These are phyloP conservation scores for Paraglomus brasilianum DNA, from an alignment of 192 early-diverging fungal genomes.

Conservation along the genomic window DNA sequence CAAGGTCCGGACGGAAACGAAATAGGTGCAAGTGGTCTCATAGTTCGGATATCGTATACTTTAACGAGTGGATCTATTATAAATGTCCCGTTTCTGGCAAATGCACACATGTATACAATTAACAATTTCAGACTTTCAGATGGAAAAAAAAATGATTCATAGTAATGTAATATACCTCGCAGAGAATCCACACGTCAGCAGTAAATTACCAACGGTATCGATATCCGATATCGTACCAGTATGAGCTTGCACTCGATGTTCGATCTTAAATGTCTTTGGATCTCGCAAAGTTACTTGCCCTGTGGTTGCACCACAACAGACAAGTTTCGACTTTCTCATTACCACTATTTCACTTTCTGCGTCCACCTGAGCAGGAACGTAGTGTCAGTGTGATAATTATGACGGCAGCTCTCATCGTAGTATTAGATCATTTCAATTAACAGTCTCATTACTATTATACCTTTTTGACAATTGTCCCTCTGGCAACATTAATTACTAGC, in stretches of 20 bases:
- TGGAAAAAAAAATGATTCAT: background rate
- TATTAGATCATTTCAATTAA: background rate
- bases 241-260: constrained; percentile 69
- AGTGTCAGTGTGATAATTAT: background rate
- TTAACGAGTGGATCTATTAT: constrained; percentile 78
- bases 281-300: constrained; percentile 70
- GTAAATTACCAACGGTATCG: constrained; percentile 70
- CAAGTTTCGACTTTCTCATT: constrained; percentile 62
- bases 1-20: constrained; percentile 67
- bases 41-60: constrained; percentile 76
- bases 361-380: constrained; percentile 35
- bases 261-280: constrained; percentile 58
- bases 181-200: constrained; percentile 77
- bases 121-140: background rate
- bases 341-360: constrained; percentile 54
- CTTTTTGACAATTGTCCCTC: constrained; percentile 47
- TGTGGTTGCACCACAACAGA: constrained; percentile 62
- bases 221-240: constrained; percentile 76
- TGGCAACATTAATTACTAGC: constrained; percentile 47
- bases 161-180: constrained; percentile 44
- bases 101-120: background rate
- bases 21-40: constrained; percentile 67
- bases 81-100: constrained; percentile 50
- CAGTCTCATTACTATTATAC: constrained; percentile 35
- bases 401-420: background rate